Percentiles rank a stretch among this genome's conserved stretches.
Evolutionary conservation across 139 green algal species (phyloP).

Genomic region (Nannochloris sp.): DNA sequence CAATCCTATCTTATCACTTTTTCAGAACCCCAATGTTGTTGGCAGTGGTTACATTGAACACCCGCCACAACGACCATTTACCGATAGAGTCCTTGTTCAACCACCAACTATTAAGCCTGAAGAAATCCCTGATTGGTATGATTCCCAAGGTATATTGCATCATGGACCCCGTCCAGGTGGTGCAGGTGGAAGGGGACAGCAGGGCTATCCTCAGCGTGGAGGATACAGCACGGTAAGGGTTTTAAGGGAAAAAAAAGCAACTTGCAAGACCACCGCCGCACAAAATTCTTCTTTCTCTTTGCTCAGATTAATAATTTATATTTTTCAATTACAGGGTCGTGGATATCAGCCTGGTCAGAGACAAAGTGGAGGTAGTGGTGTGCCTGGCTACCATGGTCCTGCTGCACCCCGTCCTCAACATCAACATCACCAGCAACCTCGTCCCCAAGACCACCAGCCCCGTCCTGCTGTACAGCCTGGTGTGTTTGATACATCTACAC

Average conservation of each 20-base stretch:
- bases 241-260: too few species aligned
- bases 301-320: too few species aligned
- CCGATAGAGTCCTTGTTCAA: conserved; percentile 25
- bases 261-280: too few species aligned
- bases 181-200: too few species aligned
- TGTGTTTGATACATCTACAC: neutral
- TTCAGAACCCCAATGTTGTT: conserved; percentile 35
- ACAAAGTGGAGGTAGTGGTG: neutral
- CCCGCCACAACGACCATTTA: conserved; percentile 40
- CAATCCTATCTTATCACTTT: neutral
- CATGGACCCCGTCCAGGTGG: neutral
- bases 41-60: conserved; percentile 45
- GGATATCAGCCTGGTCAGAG: neutral
- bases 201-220: neutral
- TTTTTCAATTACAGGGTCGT: neutral
- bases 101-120: conserved; percentile 25
- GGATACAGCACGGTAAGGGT: neutral
- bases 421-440: neutral
- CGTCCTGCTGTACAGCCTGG: too few species aligned
- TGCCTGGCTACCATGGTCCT: neutral
- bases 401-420: neutral
- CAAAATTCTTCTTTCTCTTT: too few species aligned
- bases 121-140: conserved; percentile 20
- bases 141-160: neutral
- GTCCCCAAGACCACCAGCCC: too few species aligned